Conservation (phyloP, 2,329 filamentous ascomycete species). For the Fusarium nodosum region DNA sequence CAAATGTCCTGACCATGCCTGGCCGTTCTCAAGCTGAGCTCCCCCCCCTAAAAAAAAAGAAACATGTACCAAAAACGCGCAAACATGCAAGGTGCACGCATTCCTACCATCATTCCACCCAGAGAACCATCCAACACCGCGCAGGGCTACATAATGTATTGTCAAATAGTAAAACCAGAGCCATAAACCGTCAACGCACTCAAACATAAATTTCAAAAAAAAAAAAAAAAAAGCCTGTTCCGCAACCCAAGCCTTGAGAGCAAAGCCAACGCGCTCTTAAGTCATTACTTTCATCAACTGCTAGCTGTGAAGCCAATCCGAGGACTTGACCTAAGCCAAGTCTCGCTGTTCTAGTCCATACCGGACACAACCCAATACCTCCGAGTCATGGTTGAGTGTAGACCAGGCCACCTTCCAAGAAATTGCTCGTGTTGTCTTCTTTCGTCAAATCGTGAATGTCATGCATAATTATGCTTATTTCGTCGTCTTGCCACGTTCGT, state of each 20-base stretch:
- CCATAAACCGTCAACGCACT: slow-evolving; percentile 31
- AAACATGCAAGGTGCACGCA: slow-evolving; percentile 25
- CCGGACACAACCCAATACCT: slow-evolving; percentile 32
- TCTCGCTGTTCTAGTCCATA: slow-evolving; percentile 48
- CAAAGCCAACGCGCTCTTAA: slow-evolving; percentile 41
- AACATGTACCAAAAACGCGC: slow-evolving; percentile 21
- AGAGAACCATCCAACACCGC: slow-evolving; percentile 50
- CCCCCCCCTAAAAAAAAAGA: slow-evolving; percentile 22
- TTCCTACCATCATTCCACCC: slow-evolving; percentile 33
- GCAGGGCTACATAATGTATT: slow-evolving; percentile 43
- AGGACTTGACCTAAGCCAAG: slow-evolving; percentile 31
- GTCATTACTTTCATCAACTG: slow-evolving; percentile 52
- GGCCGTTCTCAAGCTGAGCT: slow-evolving; percentile 11
- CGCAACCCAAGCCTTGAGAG: slow-evolving; percentile 46
- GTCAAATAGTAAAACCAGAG: slow-evolving; percentile 28
- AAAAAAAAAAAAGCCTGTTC: slow-evolving; percentile 31
- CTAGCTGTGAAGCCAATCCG: slow-evolving; percentile 51
- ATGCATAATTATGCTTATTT: slow-evolving; percentile 46
- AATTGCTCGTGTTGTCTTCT: slow-evolving; percentile 36
- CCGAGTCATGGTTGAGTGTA: slow-evolving; percentile 28
- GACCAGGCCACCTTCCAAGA: slow-evolving; percentile 34
- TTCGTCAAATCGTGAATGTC: slow-evolving; percentile 51
- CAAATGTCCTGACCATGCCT: slow-evolving; percentile 28
- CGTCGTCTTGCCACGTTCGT: slow-evolving; percentile 34
- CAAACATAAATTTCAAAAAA: slow-evolving; percentile 40